Base-by-base conservation (phyloP, 441 rosid species). In the Gossypium gossypioides region DNA sequence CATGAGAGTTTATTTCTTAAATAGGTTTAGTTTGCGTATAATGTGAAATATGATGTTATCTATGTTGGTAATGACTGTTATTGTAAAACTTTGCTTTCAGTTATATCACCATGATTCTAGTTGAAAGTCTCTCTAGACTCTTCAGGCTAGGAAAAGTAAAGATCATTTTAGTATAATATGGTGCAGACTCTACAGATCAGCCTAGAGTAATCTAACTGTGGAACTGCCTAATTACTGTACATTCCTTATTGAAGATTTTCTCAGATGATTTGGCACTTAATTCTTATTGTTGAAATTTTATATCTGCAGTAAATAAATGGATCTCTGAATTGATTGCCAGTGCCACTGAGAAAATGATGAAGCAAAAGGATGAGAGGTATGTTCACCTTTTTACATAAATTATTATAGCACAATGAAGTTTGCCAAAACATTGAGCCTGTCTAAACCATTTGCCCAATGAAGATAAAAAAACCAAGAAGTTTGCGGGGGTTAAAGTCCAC, bases 331-430 rank as follows among this genome's bases (percentile, higher is more conserved):
- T 90, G 83, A 92, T 94, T 84, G 97, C 96, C 37, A 81, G 85
- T 83, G 99, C 96, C 68, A 94, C 99, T 0, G 87, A 88, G 83
- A 88, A 90, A 80, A 92, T 92, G 99, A 94, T 94, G 97, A 92
- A 89, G 85, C 90, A 89, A 76, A 94, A 94, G 83, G 99, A 94
- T 84, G 97, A 94, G 83, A 94, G 99, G 97, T 91, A 76, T 16
- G 60, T 21, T 61, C 9, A 37, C 48, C 27, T 40, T 57, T 75
- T 24, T 7, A 42, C 72, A 34, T 46, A 18, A 22, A 29, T 60
- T 74, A 34, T 19, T 42, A 50, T 13, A 10, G 19, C 18, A 32
- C 55, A 2, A 1, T 34, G 27, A 25, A 27, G 52, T 44, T 18
- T 19, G 32, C 40, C 72, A 27, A 58, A 22, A 32, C 4, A 13